Evolutionary conservation across 306 rosid species (phyloP), one percentile per base, ranked within the genome.

Genomic region (Cucurbita argyrosperma): DNA sequence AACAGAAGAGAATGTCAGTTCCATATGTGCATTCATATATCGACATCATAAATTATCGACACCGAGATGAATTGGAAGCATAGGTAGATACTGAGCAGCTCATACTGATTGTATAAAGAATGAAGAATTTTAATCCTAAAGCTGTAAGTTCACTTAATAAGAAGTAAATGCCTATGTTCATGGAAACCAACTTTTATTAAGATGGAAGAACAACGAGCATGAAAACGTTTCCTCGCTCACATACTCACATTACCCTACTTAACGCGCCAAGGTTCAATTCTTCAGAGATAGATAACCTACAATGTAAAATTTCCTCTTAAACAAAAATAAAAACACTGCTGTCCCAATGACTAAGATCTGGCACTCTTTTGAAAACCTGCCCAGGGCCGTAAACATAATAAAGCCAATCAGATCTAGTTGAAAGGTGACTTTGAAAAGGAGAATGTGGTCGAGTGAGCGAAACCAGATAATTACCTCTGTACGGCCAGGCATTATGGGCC

Each of bases 401-500:
- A 67, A 67, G 21, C 11, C 56, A 67, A 23, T 6, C 9, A 47
- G 19, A 67, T 46, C 54, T 67, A 45, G 16, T 12, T 67, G 52
- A 46, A 21, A 46, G 12, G 73, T 2, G 7, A 46, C 19, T 3
- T 45, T 6, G 18, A 19, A 46, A 67, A 67, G 7, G 2, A 11
- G 39, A 23, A 66, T 66, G 15, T 66, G 5, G 72, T 8, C 21
- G 19, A 67, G 42, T 10, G 72, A 4, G 55, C 2, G 37, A 14
- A 68, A 21, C 42, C 73, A 3, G 10, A 26, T 68, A 47, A 68
- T 68, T 80, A 93, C 98, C 98, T 93, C 98, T 26, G 96, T 93
- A 74, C 98, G 96, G 60, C 98, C 98, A 40, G 98, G 98, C 97
- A 93, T 93, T 73, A 93, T 87, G 82, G 98, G 97, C 83, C 85